Conservation (phyloP, 805 yeast genomes). For the Myxozyma lipomycoides region DNA sequence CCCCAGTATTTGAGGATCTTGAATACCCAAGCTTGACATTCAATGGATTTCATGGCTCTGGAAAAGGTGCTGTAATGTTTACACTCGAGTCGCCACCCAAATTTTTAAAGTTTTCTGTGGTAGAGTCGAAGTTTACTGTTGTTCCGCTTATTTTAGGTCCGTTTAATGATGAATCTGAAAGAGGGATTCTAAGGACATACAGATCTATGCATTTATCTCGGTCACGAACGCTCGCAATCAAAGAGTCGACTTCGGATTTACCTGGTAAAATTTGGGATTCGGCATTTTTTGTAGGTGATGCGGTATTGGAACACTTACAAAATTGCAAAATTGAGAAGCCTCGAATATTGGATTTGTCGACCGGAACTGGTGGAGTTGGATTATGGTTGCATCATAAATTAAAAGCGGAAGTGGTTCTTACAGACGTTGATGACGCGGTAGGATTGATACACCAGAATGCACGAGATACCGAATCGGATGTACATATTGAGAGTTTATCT, state of each 20-base stretch:
- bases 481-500: conserved; percentile 1
- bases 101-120: background rate
- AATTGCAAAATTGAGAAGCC: background rate
- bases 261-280: conserved; percentile 29
- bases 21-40: conserved; percentile 12
- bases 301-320: background rate
- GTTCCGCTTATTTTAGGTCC: conserved; percentile 22
- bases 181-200: background rate
- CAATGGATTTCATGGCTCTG: conserved; percentile 15
- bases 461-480: background rate
- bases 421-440: conserved; percentile 20
- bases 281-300: conserved; percentile 16
- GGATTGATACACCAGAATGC: conserved; percentile 16
- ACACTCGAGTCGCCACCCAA: background rate
- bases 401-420: conserved; percentile 2
- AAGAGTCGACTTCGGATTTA: conserved; percentile 22
- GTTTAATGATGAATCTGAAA: conserved; percentile 1
- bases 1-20: background rate
- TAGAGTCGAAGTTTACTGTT: background rate
- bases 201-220: conserved; percentile 7
- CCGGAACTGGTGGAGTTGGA: conserved; percentile 27
- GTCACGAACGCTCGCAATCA: conserved; percentile 1
- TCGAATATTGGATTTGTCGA: conserved; percentile 17
- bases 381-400: background rate
- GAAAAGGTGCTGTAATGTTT: conserved; percentile 12